Base-by-base conservation (phyloP, 2,329 filamentous ascomycete genomes). In the Arthrobotrys sinensis region DNA sequence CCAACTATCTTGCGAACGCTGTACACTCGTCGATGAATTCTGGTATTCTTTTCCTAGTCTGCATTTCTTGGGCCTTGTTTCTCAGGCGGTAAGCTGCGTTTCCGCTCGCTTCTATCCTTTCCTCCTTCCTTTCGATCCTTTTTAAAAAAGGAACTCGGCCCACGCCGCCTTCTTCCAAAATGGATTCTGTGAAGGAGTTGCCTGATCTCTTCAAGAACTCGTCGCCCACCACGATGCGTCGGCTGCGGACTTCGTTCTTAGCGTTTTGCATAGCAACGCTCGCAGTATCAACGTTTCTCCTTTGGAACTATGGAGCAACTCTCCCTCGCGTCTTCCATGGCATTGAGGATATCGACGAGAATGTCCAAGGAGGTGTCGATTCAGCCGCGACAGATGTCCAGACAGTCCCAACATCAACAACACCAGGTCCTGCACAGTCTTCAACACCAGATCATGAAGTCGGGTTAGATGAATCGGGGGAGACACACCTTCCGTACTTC, bases 111-210 rank as follows among this genome's bases (percentile, higher is more conserved):
- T 73, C 36, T 52, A 40, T 72, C 32, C 57, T 32, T 57, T 50
- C 21, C 21, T 63, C 36, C 52, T 65, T 64, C 40, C 60, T 50
- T 64, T 64, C 48, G 36, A 53, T 70, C 45, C 38, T 67, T 66
- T 64, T 63, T 55, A 60, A 62, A 78, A 68, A 65, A 36, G 53
- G 67, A 32, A 53, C 55, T 62, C 28, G 67, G 38, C 66, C 62
- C 75, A 63, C 75, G 52, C 67, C 62, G 62, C 45, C 28, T 68
- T 68, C 32, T 71, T 55, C 52, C 32, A 63, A 48, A 62, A 78
- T 78, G 75, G 75, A 78, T 68, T 68, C 66, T n/a, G n/a, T 57
- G 16, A 78, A 78, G 60, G 67, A 78, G 12, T 11, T 72, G 16
- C 52, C 63, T 4, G 60, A 71, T 68, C 62, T 68, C 24, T 60